These are phyloP conservation scores for Phycomyces nitens DNA, from an alignment of 192 early-diverging fungal genomes.

Conservation along the genomic window DNA sequence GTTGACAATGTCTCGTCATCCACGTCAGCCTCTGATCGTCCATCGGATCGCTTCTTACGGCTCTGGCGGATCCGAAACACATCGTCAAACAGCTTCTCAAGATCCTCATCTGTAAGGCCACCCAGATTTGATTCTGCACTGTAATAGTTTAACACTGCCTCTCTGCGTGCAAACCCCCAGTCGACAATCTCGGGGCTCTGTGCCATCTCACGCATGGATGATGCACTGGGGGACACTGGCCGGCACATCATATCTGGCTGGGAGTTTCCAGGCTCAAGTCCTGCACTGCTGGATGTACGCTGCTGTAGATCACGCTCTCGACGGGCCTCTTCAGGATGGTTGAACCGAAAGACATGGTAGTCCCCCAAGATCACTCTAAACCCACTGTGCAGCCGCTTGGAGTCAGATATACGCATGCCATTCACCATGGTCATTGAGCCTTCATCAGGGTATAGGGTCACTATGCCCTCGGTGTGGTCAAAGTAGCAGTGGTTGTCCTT, in stretches of 20 bases:
- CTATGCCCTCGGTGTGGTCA: slow-evolving; percentile 52
- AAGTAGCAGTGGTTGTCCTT: slow-evolving; percentile 61
- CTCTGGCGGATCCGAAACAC: slow-evolving; percentile 44
- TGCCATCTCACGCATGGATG: slow-evolving; percentile 31
- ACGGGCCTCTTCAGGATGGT: slow-evolving; percentile 78
- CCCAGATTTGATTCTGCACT: slow-evolving; percentile 35
- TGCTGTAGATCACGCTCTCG: slow-evolving; percentile 48
- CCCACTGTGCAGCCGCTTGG: slow-evolving; percentile 60
- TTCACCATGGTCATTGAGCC: slow-evolving; percentile 71
- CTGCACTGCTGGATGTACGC: slow-evolving; percentile 17
- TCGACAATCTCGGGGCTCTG: slow-evolving; percentile 50
- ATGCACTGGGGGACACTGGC: neutral
- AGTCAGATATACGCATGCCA: slow-evolving; percentile 58
- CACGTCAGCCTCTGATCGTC: slow-evolving; percentile 29
- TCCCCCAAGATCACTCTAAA: slow-evolving; percentile 77
- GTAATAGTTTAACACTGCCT: slow-evolving; percentile 51
- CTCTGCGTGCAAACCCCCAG: slow-evolving; percentile 72
- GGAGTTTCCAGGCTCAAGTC: neutral
- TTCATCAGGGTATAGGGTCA: slow-evolving; percentile 57
- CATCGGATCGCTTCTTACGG: slow-evolving; percentile 35
- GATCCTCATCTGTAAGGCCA: slow-evolving; percentile 50
- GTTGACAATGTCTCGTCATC: slow-evolving; percentile 15
- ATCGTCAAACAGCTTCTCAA: slow-evolving; percentile 51
- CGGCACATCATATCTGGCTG: neutral
- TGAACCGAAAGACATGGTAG: slow-evolving; percentile 81